Base-by-base conservation (phyloP, 352 stramenopile genomes). In the Phytophthora citrophthora region DNA sequence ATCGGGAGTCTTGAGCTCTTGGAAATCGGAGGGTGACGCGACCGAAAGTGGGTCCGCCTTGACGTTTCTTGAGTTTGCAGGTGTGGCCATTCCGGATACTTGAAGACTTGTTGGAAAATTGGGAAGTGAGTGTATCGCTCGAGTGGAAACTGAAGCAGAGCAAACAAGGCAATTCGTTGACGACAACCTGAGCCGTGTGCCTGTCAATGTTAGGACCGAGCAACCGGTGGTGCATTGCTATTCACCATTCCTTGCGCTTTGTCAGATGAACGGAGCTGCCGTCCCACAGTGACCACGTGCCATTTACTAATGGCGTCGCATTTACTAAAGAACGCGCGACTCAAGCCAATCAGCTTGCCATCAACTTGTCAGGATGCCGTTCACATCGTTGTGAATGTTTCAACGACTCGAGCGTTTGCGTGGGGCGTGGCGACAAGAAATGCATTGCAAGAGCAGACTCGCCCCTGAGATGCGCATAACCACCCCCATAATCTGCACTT, bases 1-100 rank as follows among this genome's bases (percentile, higher is more conserved):
- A 54, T 60, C 64, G 5, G 74, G 74, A 1, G 70, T 76, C 57
- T 79, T 76, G 34, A 74, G 36, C 38, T 79, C 61, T 56, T 68
- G 52, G 29, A 68, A 79, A 29, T 59, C 52, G 38, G 16, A 59
- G 12, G 61, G 65, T 15, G 64, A 72, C 6, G 31, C 23, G 26
- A 56, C 24, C 12, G 64, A 54, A 7, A 68, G 45, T 5, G 56
- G 11, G 9, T 8, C 43, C 5, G n/a, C 16, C 41, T 67, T 67
- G 23, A 34, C n/a, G 24, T 70, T 58, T 43, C 43, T 32, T 50
- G 46, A 48, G 2, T 20, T 63, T 24, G 24, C 9, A 40, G 47
- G 24, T 39, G 34, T 64, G 18, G 32, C 20, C 58, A 62, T 67
- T 2, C 16, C 49, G 49, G n/a, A 46, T 20, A 59, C 47, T 48